Conservation (phyloP, 2,329 filamentous ascomycete genomes). For the Clarireedia hainanense region DNA sequence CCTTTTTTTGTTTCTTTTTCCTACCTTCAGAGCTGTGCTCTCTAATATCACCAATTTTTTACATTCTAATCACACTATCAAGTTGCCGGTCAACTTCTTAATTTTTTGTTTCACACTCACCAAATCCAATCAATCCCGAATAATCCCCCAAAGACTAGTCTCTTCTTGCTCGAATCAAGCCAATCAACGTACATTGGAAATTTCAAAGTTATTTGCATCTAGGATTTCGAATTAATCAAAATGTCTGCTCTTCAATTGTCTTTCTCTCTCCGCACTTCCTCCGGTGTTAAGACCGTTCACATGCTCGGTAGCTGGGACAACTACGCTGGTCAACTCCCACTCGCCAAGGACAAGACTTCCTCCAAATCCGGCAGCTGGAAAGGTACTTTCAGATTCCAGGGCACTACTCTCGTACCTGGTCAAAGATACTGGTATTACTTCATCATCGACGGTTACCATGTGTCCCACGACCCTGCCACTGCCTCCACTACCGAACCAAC, state of each 20-base stretch:
- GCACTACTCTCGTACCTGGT: constrained; percentile 74
- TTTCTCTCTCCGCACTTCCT: constrained; percentile 91
- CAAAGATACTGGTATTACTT: constrained; percentile 99
- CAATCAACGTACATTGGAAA: constrained; percentile 19
- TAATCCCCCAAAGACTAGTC: constrained; percentile 24
- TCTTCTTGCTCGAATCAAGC: constrained; percentile 33
- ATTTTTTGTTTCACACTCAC: constrained; percentile 47
- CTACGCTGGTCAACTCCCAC: constrained; percentile 88
- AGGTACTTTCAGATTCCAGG: constrained; percentile 94
- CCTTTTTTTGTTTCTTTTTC: constrained; percentile 25
- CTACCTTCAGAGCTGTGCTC: constrained; percentile 48
- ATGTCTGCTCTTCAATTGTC: constrained; percentile 92
- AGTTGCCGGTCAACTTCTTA: constrained; percentile 48
- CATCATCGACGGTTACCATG: constrained; percentile 98
- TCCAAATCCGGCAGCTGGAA: constrained; percentile 90
- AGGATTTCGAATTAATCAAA: constrained; percentile 34
- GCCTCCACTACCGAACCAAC: constrained; percentile 88
- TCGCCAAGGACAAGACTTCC: constrained; percentile 76
- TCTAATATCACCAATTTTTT: constrained; percentile 31
- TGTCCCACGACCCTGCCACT: constrained; percentile 90
- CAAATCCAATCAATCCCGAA: constrained; percentile 8
- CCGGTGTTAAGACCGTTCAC: constrained; percentile 95
- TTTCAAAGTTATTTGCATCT: constrained; percentile 30
- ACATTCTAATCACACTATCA: constrained; percentile 27
- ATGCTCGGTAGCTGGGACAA: constrained; percentile 97